Conservation (phyloP, 2,329 filamentous ascomycete genomes). For the Hymenoscyphus linearis region DNA sequence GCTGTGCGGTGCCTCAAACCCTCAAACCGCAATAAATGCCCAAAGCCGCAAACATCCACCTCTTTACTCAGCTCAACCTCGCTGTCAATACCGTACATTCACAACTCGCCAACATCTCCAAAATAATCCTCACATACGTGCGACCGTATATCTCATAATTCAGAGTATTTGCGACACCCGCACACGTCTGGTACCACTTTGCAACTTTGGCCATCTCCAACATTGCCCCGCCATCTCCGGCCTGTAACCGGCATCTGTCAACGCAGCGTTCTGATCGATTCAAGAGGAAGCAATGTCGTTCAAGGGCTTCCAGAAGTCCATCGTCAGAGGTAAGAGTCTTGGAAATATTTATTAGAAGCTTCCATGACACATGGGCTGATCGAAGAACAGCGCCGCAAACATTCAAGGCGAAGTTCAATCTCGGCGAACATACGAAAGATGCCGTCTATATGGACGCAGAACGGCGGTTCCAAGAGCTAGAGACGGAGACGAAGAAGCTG, state of each 20-base stretch:
- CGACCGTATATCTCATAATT: background rate
- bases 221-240: constrained; percentile 10
- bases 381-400: constrained; percentile 71
- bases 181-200: background rate
- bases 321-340: constrained; percentile 65
- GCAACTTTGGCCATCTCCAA: background rate
- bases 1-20: background rate
- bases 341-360: constrained; percentile 2
- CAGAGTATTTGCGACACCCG: background rate
- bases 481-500: constrained; percentile 91
- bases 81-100: background rate
- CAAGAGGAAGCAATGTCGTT: constrained; percentile 64
- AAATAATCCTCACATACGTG: background rate
- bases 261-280: constrained; percentile 9
- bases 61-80: background rate
- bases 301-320: constrained; percentile 89
- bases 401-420: constrained; percentile 87
- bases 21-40: background rate
- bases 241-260: constrained; percentile 2
- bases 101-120: background rate
- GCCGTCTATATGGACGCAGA: constrained; percentile 92
- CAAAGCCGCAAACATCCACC: background rate
- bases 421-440: constrained; percentile 94
- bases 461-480: constrained; percentile 86
- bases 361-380: constrained; percentile 21